Evolutionary conservation across 345 rosid genomes (phyloP), one percentile per base, ranked within the genome.

Genomic region (Geranium rotundifolium): DNA sequence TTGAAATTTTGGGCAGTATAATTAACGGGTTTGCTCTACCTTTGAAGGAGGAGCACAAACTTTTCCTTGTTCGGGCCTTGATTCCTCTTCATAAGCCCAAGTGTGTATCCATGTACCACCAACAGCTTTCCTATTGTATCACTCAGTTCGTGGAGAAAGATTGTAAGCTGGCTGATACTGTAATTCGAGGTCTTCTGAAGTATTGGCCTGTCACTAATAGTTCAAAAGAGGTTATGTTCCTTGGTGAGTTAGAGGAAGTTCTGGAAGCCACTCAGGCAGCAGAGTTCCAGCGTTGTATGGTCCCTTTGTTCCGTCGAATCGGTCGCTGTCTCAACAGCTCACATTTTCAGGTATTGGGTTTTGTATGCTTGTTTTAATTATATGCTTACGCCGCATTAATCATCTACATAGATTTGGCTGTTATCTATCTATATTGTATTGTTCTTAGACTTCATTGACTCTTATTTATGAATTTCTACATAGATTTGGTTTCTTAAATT

Each of bases 281-380:
- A 59, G 61, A 59, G 41, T 59, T 59, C n/a, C 37, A 59, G 61
- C 16, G 61, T 6, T 59, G 61, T n/a, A 59, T 59, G 39, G 39
- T 59, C 30, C 61, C 61, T 34, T n/a, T 59, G 39, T 59, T 59
- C 17, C 41, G 61, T 14, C 61, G 34, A 29, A 59, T 59, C 29
- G 61, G 37, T 27, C 41, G 17, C 17, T 59, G 61, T 39, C 34
- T 59, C 39, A 59, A n/a, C 39, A 59, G 61, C 34, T 14, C 61
- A 27, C 61, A 59, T 29, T 46, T 46, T 46, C 52, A 46, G 52
- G 52, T 46, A 46, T 7, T 46, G 15, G 13, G 15, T 46, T 46
- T 46, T 14, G 3, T 46, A 46, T 46, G 52, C 52, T 46, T 46
- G 15, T 12, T 46, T 46, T 46, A 9, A 10, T 46, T 46, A 46